A percentile compares a stretch with the other conserved stretches of the same genome.
These are phyloP conservation scores for Cicer pinnatifidum DNA, from an alignment of 306 rosid species.

Conservation along the genomic window DNA sequence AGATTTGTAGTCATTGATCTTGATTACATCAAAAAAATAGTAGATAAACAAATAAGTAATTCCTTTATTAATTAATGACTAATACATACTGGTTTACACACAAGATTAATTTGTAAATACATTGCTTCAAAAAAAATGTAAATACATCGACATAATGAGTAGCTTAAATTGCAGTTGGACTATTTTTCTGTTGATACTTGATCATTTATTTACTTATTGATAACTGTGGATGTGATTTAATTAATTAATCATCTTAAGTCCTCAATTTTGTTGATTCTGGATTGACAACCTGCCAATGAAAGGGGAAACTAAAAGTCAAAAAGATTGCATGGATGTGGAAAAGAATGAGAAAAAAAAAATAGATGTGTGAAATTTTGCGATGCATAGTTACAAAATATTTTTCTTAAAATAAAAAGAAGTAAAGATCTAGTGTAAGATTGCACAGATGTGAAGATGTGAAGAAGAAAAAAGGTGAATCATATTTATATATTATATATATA, in stretches of 20 bases:
- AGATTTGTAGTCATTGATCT: no score
- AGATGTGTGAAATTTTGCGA: background rate
- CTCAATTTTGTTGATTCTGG: slow-evolving; percentile 28
- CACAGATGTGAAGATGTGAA: background rate
- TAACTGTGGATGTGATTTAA: slow-evolving; percentile 20
- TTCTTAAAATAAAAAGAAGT: background rate
- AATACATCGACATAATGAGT: slow-evolving; percentile 18
- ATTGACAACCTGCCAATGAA: slow-evolving; percentile 49
- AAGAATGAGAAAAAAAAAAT: no score
- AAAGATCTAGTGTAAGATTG: background rate
- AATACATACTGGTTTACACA: slow-evolving; percentile 33
- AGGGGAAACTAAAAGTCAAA: background rate
- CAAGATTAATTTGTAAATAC: slow-evolving; percentile 24
- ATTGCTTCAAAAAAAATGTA: slow-evolving; percentile 15
- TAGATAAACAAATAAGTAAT: background rate
- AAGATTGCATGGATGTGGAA: no score
- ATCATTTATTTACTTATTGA: slow-evolving; percentile 39
- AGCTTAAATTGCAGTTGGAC: slow-evolving; percentile 20
- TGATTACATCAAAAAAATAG: no score
- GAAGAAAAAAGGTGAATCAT: background rate
- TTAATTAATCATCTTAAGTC: background rate
- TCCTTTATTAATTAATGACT: slow-evolving; percentile 27
- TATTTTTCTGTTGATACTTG: slow-evolving; percentile 11
- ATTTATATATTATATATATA: background rate
- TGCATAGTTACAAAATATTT: background rate